Evolutionary conservation across 495 filamentous ascomycete genomes (phyloP), one percentile per base, ranked within the genome.

Genomic region (Saxophila tyrrhenica): DNA sequence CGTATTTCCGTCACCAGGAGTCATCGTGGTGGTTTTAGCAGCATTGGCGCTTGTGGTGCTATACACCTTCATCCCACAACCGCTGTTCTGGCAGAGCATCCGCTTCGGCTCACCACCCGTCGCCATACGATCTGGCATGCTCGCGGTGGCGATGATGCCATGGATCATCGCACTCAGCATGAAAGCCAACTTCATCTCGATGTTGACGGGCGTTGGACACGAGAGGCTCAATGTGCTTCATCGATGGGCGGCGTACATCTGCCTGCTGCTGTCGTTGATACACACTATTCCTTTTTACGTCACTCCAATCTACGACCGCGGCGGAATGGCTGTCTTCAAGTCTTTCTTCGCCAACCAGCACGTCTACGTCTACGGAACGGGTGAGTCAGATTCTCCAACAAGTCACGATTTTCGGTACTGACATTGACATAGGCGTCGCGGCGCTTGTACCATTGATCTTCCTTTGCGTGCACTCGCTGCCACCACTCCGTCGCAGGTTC

Each of bases 201-300:
- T 94, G 58, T 71, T 95, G 55, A 95, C 90, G 3, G 91, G 91
- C 11, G 89, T 97, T 61, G 85, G 89, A 3, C 91, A 91, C 48
- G 91, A 97, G 70, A 75, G 92, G 24, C 75, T 97, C 50, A 95
- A 95, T 61, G 87, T 94, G 25, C 75, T 97, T 52, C 91, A 97
- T 71, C 82, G 91, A 57, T 97, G 92, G 92, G 77, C 81, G 22
- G 86, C 82, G n/a, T 94, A 92, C 62, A 70, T 95, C 15, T 90
- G 84, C 66, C 74, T 94, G 1, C 86, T 94, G 62, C 73, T 95
- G 35, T 80, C 82, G 52, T 66, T 96, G 39, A 72, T 95, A 21
- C 91, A 97, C 65, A 86, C 82, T 32, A 70, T 92, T 35, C 91
- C 91, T 0, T 97, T 92, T 68, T 94, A 95, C 59, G 68, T 96